phyloP scores from a whole-genome alignment of 306 rosid species.

The Trichosanthes cucumerina region DNA sequence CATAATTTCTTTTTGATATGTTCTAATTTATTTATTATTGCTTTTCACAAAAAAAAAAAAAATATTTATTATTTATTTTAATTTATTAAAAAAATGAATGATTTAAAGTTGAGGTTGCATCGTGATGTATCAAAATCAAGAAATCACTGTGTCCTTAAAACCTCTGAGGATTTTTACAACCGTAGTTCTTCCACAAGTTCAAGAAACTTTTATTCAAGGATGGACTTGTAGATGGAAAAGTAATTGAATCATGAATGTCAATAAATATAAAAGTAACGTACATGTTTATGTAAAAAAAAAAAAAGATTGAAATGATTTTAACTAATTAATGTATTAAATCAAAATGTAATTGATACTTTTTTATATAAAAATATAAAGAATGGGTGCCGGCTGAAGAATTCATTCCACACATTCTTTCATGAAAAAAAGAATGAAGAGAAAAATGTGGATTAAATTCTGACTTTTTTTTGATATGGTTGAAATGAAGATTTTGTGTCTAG shows the following conservation, averaged over 20 bases:
- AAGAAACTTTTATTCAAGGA: background rate
- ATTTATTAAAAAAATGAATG: background rate
- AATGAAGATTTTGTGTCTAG: background rate
- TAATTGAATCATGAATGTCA: too few relatives aligned
- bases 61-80: too few relatives aligned
- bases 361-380: background rate
- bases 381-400: background rate
- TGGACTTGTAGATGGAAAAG: background rate
- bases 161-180: too few relatives aligned
- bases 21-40: too few relatives aligned
- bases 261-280: too few relatives aligned
- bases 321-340: background rate
- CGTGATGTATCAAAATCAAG: background rate
- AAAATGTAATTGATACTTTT: background rate
- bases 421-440: background rate
- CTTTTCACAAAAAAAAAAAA: too few relatives aligned
- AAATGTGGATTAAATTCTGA: background rate
- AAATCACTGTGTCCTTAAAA: background rate
- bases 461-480: background rate
- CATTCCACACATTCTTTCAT: background rate
- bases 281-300: too few relatives aligned
- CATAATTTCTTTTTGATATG: too few relatives aligned
- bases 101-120: background rate
- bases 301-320: too few relatives aligned
- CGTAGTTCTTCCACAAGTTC: background rate